Evolutionary conservation across 2,329 filamentous ascomycete species (phyloP).

Genomic region (Rhinocladiella similis): DNA sequence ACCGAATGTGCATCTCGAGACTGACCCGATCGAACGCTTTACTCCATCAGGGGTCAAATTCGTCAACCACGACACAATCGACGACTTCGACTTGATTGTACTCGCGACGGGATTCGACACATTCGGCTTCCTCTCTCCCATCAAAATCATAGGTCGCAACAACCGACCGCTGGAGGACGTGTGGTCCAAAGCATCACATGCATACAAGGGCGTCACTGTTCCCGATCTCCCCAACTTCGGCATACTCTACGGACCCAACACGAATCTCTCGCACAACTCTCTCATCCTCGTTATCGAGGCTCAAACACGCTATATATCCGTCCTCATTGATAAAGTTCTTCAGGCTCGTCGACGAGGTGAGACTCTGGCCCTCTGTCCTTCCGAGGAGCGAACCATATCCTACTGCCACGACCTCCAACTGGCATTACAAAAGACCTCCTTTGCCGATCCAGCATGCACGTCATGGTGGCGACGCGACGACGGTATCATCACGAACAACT

Average conservation of each 20-base stretch:
- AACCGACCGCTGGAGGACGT: constrained; percentile 48
- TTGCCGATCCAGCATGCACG: constrained; percentile 55
- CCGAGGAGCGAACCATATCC: constrained; percentile 26
- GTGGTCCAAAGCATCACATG: constrained; percentile 53
- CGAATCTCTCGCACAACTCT: constrained; percentile 55
- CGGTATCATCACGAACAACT: constrained; percentile 59
- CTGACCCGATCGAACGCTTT: constrained; percentile 47
- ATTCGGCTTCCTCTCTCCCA: constrained; percentile 59
- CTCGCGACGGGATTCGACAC: constrained; percentile 61
- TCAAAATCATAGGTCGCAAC: constrained; percentile 51
- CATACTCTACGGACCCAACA: constrained; percentile 61
- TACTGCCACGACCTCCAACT: constrained; percentile 17
- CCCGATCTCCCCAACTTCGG: constrained; percentile 55
- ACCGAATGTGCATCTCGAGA: constrained; percentile 54
- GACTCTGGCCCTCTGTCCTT: constrained; percentile 48
- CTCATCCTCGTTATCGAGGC: constrained; percentile 63
- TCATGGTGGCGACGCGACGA: constrained; percentile 59
- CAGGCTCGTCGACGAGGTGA: constrained; percentile 42
- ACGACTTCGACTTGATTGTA: constrained; percentile 57
- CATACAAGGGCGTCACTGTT: constrained; percentile 53
- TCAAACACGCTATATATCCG: constrained; percentile 55
- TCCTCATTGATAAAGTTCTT: constrained; percentile 50
- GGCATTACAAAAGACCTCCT: constrained; percentile 45
- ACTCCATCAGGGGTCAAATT: constrained; percentile 50
- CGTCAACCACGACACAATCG: constrained; percentile 37